Conservation (phyloP, 2,329 filamentous ascomycete genomes). For the Zasmidium citrigriseum region DNA sequence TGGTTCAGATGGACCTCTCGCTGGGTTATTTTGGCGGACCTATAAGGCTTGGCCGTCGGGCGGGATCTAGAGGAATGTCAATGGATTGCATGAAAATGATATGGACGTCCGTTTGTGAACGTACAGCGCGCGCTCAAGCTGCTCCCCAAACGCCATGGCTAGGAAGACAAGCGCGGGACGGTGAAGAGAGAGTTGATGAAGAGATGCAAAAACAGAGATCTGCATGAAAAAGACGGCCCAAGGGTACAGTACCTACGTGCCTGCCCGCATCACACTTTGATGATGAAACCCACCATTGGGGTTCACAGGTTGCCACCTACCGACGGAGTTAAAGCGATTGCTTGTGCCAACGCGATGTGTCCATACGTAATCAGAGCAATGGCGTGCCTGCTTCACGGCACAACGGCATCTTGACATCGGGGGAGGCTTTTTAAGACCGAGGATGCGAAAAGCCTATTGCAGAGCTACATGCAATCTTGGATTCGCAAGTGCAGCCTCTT, state of each 20-base stretch:
- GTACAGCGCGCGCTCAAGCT: neutral
- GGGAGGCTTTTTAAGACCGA: neutral
- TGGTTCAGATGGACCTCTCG: slow-evolving; percentile 49
- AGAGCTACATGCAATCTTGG: too few relatives aligned
- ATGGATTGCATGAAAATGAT: too few relatives aligned
- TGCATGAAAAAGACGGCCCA: neutral
- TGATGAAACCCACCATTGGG: neutral
- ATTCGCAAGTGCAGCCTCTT: neutral
- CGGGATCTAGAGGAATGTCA: slow-evolving; percentile 35
- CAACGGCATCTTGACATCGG: neutral
- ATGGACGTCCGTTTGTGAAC: neutral
- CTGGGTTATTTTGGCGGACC: slow-evolving; percentile 42
- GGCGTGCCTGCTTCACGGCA: neutral
- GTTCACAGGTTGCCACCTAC: neutral
- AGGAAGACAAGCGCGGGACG: neutral
- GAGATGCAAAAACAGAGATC: neutral
- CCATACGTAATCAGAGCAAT: neutral
- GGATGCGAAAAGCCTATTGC: neutral
- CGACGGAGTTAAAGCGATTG: neutral
- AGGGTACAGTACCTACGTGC: neutral
- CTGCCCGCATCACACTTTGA: too few relatives aligned
- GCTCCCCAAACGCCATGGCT: neutral
- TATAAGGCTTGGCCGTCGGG: slow-evolving; percentile 56
- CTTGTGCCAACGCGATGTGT: neutral
- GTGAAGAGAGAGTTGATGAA: neutral